Base-by-base conservation (phyloP, 2,329 filamentous ascomycete genomes). In the Colletotrichum costaricense region DNA sequence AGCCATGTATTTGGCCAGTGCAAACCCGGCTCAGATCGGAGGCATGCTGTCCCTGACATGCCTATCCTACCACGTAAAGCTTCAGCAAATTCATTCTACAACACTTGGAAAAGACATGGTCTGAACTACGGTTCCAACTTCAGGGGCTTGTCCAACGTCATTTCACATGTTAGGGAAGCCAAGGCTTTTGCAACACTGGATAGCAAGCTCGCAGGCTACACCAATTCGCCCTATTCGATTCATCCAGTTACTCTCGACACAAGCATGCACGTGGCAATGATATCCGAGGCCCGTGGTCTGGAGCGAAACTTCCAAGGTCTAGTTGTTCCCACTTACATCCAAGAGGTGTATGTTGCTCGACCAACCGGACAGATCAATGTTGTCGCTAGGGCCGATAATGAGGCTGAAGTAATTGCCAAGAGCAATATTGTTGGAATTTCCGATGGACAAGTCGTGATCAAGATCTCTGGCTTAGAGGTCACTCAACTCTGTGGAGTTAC, bases 191-290 rank as follows among this genome's bases (percentile, higher is more conserved):
- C 71, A n/a, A 66, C 56, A 22, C 42, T 73, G 7, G n/a, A 57
- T 26, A 9, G 38, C 3, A 19, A n/a, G 2, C 35, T 57, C 4
- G 52, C 62, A 7, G 19, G 8, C 1, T 46, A 60, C 16, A 42
- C 19, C 7, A 24, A 52, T 4, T 8, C 57, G 12, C 38, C 57
- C 0, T 68, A 84, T 58, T 75, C 79, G 19, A 75, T 86, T 22
- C 85, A 86, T 63, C 84, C 85, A 0, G 78, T 78, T 4, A 80
- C 80, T 59, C 78, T 86, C 24, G 84, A 86, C 67, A 74, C 77
- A 12, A 78, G 76, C 59, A 63, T 83, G 24, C 82, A 83, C 58
- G 74, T 81, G 2, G 72, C 78, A 24, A 77, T 79, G 59, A 69
- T 79, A 4, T 77, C 80, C 9, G 67, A 33, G 8, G 68, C 63